These are phyloP conservation scores for Suillus bovinus DNA, from an alignment of 768 basidiomycete species.

Conservation along the genomic window DNA sequence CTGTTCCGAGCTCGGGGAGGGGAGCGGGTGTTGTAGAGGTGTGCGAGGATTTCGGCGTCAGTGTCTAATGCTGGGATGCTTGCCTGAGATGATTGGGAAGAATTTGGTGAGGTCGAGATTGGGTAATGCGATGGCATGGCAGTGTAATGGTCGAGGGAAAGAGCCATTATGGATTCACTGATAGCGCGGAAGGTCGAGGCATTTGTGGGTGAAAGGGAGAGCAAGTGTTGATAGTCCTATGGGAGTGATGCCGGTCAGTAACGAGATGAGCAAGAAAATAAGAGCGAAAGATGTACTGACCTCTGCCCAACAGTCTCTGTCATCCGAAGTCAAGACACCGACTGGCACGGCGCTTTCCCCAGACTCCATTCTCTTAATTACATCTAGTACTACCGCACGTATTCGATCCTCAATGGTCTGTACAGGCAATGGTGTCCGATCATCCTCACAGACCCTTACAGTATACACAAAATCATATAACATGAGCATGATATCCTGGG, in stretches of 20 bases:
- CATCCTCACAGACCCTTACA: constrained; percentile 61
- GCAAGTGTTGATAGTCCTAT: constrained; percentile 72
- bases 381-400: constrained; percentile 55
- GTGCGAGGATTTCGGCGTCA: constrained; percentile 56
- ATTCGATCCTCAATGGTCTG: constrained; percentile 48
- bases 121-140: constrained; percentile 17
- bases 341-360: constrained; percentile 64
- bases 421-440: constrained; percentile 32
- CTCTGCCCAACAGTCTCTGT: constrained; percentile 79
- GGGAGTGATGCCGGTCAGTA: constrained; percentile 6
- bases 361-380: constrained; percentile 42
- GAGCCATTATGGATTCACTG: constrained; percentile 71
- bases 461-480: constrained; percentile 80
- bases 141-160: constrained; percentile 81
- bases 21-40: constrained; percentile 72
- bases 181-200: constrained; percentile 58
- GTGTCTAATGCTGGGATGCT: constrained; percentile 21
- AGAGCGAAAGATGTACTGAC: constrained; percentile 40
- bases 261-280: not conserved
- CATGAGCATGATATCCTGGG: constrained; percentile 54
- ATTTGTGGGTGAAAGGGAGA: constrained; percentile 69
- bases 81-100: constrained; percentile 15
- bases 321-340: constrained; percentile 75
- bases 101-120: constrained; percentile 27
- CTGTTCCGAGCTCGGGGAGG: constrained; percentile 72